A percentile compares a stretch with the other conserved stretches of the same genome.
phyloP scores from a whole-genome alignment of 2,329 filamentous ascomycete species.

The Cercospora sesami region DNA sequence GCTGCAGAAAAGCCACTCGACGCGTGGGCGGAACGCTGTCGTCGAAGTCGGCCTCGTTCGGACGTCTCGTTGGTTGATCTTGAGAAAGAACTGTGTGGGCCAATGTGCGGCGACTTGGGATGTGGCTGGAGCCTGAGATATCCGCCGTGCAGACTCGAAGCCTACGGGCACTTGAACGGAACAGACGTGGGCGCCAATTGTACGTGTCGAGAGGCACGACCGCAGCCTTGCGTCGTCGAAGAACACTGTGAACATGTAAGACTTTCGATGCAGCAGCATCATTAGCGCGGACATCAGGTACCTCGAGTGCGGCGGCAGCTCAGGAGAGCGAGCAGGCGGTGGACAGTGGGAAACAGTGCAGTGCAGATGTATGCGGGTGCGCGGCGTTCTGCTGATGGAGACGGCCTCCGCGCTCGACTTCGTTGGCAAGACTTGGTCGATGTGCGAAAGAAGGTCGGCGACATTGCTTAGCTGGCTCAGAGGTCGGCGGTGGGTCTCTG shows the following conservation, averaged over 20 bases:
- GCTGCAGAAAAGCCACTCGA: background rate
- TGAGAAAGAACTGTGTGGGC: background rate
- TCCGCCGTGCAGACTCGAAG: background rate
- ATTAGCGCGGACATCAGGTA: background rate
- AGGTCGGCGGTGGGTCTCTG: background rate
- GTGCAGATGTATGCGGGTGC: background rate
- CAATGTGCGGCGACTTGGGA: background rate
- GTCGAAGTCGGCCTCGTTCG: too few relatives aligned
- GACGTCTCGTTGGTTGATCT: background rate
- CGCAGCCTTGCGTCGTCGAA: background rate
- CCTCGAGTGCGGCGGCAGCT: background rate
- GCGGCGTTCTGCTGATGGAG: too few relatives aligned
- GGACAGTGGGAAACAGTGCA: background rate
- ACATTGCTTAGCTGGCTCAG: background rate
- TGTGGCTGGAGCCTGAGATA: background rate
- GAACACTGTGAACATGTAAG: background rate
- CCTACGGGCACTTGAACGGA: background rate
- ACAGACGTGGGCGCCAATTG: background rate
- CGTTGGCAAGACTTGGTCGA: background rate
- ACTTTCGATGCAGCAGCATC: background rate
- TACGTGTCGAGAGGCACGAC: background rate
- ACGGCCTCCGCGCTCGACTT: background rate
- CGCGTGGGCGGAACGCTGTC: too few relatives aligned
- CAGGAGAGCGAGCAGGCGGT: background rate
- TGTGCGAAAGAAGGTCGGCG: background rate